A percentile compares a stretch with the other conserved stretches of the same genome.
Conservation (phyloP, 1,139 yeast genomes). For the Hansenula sp. region DNA sequence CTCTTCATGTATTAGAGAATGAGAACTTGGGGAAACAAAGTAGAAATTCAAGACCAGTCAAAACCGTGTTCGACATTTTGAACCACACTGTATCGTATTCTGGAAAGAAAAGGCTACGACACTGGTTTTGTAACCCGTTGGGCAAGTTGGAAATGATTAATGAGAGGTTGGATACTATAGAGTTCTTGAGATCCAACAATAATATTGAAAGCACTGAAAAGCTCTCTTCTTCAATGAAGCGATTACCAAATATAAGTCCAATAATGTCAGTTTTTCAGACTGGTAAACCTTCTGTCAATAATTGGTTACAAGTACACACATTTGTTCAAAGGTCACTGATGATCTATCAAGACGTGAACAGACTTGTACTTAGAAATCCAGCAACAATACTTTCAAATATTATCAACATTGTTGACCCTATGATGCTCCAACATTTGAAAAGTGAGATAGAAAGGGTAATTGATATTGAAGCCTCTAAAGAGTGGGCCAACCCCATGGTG, state of each 20-base stretch:
- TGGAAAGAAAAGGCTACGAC: constrained; percentile 28
- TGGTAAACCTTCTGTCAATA: constrained; percentile 18
- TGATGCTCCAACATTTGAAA: background rate
- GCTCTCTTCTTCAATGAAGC: constrained; percentile 18
- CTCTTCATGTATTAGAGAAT: constrained; percentile 27
- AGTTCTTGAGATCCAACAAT: constrained; percentile 19
- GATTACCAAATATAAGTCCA: constrained; percentile 26
- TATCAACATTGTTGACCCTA: background rate
- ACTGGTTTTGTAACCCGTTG: constrained; percentile 35
- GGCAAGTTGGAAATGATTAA: constrained; percentile 23
- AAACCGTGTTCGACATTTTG: constrained; percentile 25
- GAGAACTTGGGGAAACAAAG: constrained; percentile 13
- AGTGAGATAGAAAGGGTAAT: background rate
- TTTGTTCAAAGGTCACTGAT: background rate
- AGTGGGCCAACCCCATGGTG: background rate
- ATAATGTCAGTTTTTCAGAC: constrained; percentile 23
- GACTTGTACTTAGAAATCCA: background rate
- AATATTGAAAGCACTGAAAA: constrained; percentile 16
- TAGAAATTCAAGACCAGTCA: constrained; percentile 10
- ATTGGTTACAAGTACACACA: background rate
- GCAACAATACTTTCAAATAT: background rate
- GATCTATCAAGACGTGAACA: background rate
- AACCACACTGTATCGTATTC: constrained; percentile 26
- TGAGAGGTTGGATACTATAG: constrained; percentile 28
- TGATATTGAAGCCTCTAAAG: background rate